Evolutionary conservation across 2,329 filamentous ascomycete species (phyloP).

Genomic region (Lachnellula cervina): DNA sequence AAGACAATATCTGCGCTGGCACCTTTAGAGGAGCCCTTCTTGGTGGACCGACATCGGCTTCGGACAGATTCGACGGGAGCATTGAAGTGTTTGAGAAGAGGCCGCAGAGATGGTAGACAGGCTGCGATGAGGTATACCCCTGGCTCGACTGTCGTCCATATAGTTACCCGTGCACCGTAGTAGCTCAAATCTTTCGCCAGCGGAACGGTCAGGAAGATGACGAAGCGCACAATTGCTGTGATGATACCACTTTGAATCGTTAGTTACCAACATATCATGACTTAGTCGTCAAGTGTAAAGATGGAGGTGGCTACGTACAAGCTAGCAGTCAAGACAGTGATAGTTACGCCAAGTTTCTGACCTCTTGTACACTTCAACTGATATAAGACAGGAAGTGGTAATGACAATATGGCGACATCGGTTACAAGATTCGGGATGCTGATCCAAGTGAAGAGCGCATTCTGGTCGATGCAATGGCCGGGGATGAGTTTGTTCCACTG

Average conservation of each 20-base stretch:
- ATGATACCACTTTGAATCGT: neutral
- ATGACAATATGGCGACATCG: slow-evolving; percentile 2
- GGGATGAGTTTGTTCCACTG: slow-evolving; percentile 1
- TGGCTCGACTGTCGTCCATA: neutral
- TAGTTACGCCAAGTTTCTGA: neutral
- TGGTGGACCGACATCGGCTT: no score
- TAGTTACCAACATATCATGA: no score
- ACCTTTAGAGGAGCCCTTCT: no score
- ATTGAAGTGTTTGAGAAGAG: neutral
- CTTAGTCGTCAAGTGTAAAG: no score
- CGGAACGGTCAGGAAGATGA: neutral
- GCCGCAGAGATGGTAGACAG: neutral
- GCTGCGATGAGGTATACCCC: neutral
- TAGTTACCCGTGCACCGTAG: neutral
- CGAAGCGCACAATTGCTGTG: slow-evolving; percentile 4
- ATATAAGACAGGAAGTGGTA: slow-evolving; percentile 6
- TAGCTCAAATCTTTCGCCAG: neutral
- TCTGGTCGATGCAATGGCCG: neutral
- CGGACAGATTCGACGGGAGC: no score
- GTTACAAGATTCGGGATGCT: slow-evolving; percentile 2
- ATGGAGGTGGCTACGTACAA: slow-evolving; percentile 8
- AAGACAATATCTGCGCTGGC: no score
- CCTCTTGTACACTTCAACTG: neutral
- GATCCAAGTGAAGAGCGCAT: neutral
- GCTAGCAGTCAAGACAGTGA: slow-evolving; percentile 2